Conservation (phyloP, 2,329 filamentous ascomycete genomes). For the Bertia moriformis region DNA sequence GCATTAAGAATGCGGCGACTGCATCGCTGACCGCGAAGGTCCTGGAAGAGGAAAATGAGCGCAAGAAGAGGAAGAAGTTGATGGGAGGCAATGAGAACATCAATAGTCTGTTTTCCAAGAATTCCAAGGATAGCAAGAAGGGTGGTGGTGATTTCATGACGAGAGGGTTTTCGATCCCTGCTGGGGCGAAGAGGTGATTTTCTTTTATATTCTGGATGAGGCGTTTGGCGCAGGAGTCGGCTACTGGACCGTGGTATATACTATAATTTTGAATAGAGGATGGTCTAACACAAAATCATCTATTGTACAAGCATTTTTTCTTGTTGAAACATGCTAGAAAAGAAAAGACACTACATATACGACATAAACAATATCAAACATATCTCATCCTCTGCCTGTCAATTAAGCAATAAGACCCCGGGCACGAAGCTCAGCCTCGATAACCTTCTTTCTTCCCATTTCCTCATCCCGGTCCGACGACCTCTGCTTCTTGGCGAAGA, state of each 20-base stretch:
- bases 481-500: not conserved
- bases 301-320: constrained; percentile 1
- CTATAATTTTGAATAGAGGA: not conserved
- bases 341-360: not conserved
- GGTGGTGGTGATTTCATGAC: not conserved
- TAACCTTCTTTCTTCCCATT: not conserved
- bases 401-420: not conserved
- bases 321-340: too few relatives aligned
- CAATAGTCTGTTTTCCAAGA: not conserved
- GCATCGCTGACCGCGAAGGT: not conserved
- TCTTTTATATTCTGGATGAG: not conserved
- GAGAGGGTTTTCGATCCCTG: not conserved
- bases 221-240: not conserved
- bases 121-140: not conserved
- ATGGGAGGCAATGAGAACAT: not conserved
- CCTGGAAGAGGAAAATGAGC: not conserved
- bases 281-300: not conserved
- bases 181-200: not conserved
- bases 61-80: not conserved
- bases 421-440: not conserved
- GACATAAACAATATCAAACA: too few relatives aligned
- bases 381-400: too few relatives aligned
- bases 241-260: not conserved
- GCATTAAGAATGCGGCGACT: constrained; percentile 1
- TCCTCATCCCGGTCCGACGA: not conserved